These are phyloP conservation scores for Candolleomyces aberdarensis DNA, from an alignment of 768 basidiomycete species.

Conservation along the genomic window DNA sequence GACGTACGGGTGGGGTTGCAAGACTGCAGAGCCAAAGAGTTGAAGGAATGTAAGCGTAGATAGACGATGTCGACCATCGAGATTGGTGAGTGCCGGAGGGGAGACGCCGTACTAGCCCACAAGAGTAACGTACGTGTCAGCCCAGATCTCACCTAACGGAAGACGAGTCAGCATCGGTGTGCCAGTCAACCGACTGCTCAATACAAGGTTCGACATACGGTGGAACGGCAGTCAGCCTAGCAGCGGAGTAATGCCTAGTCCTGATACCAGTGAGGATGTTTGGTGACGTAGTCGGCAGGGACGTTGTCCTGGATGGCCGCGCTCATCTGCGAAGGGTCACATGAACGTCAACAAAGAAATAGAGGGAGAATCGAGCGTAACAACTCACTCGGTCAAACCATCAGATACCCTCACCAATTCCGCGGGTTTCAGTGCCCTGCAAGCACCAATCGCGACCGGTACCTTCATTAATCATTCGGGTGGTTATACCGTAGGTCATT, in stretches of 20 bases:
- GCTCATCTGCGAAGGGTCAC: slow-evolving; percentile 28
- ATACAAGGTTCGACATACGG: neutral
- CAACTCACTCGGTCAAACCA: slow-evolving; percentile 3
- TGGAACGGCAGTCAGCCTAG: neutral
- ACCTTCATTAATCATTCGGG: too few species aligned
- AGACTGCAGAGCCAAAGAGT: slow-evolving; percentile 43
- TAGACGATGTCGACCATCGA: slow-evolving; percentile 38
- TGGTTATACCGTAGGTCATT: too few species aligned
- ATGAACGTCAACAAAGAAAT: neutral
- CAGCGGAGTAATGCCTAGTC: slow-evolving; percentile 48
- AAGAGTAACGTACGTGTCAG: slow-evolving; percentile 37
- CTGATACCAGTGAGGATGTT: slow-evolving; percentile 51
- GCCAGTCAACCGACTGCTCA: neutral
- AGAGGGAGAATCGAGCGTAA: neutral
- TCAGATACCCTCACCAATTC: slow-evolving; percentile 56
- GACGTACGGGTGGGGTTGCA: slow-evolving; percentile 39
- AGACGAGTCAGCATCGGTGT: neutral
- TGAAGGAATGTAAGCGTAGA: slow-evolving; percentile 42
- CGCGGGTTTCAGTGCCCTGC: slow-evolving; percentile 56
- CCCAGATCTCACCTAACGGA: slow-evolving; percentile 39
- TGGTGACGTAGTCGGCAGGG: slow-evolving; percentile 51
- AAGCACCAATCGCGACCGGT: slow-evolving; percentile 60
- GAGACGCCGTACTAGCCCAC: slow-evolving; percentile 30
- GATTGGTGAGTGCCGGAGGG: slow-evolving; percentile 30
- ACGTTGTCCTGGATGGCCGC: slow-evolving; percentile 36